These are phyloP conservation scores for Tulasnella sp. DNA, from an alignment of 768 basidiomycete species.

Conservation along the genomic window DNA sequence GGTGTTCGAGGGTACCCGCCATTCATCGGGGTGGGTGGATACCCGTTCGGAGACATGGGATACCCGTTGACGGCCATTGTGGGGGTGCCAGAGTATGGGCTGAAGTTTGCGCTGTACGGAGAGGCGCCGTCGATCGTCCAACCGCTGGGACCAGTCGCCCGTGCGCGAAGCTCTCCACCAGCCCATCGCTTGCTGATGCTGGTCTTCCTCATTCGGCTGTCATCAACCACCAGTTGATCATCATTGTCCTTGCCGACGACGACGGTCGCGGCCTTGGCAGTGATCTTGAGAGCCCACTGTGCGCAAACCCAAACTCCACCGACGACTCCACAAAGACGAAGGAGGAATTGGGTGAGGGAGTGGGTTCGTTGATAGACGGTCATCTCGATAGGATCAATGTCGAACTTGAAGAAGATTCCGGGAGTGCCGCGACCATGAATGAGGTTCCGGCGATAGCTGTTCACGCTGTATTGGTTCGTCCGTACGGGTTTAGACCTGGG, in stretches of 20 bases:
- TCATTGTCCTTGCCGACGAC: slow-evolving; percentile 42
- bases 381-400: slow-evolving; percentile 82
- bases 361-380: slow-evolving; percentile 86
- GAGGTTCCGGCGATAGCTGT: slow-evolving; percentile 75
- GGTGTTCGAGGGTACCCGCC: background rate
- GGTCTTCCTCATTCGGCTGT: slow-evolving; percentile 48
- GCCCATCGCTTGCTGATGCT: slow-evolving; percentile 48
- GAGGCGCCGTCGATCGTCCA: slow-evolving; percentile 12
- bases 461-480: slow-evolving; percentile 90
- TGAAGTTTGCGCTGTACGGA: background rate
- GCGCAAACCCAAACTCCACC: slow-evolving; percentile 86
- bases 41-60: slow-evolving; percentile 6
- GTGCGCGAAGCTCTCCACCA: slow-evolving; percentile 54
- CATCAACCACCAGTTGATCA: slow-evolving; percentile 55
- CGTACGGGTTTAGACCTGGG: slow-evolving; percentile 55
- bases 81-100: background rate
- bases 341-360: slow-evolving; percentile 67
- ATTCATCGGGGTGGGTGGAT: slow-evolving; percentile 1
- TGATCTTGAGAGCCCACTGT: slow-evolving; percentile 58
- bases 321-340: slow-evolving; percentile 79
- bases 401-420: slow-evolving; percentile 98
- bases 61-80: background rate
- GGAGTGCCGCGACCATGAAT: slow-evolving; percentile 73
- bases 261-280: slow-evolving; percentile 57
- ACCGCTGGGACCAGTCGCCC: slow-evolving; percentile 31